phyloP scores from a whole-genome alignment of 2,329 filamentous ascomycete genomes.

The Fusarium humuli region DNA sequence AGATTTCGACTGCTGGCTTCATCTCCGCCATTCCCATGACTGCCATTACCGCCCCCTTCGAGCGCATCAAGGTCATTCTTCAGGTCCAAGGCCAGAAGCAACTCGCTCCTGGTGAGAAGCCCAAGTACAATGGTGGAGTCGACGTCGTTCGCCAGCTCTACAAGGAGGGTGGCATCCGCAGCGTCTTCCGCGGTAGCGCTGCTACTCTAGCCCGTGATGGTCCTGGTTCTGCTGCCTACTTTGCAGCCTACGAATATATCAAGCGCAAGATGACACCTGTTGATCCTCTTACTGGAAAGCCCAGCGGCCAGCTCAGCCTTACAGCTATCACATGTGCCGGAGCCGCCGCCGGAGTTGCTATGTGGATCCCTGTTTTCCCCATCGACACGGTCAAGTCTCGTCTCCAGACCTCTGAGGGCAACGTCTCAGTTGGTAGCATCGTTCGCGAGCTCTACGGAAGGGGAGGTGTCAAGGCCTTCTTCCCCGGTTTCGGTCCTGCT shows the following conservation, averaged over 20 bases:
- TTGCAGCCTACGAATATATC: conserved; percentile 95
- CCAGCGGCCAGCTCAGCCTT: conserved; percentile 82
- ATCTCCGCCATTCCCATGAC: conserved; percentile 99
- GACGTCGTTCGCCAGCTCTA: conserved; percentile 96
- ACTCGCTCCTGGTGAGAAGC: conserved; percentile 89
- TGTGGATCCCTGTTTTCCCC: conserved; percentile 99
- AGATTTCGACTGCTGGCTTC: conserved; percentile 93
- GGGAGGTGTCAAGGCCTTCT: conserved; percentile 91
- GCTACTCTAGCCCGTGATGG: conserved; percentile 96
- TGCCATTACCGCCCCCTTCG: conserved; percentile 96
- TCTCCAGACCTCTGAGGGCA: conserved; percentile 90
- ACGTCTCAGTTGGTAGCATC: conserved; percentile 82
- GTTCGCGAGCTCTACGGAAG: conserved; percentile 83
- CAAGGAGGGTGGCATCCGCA: conserved; percentile 87
- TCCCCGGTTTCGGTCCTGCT: conserved; percentile 94
- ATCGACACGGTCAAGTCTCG: conserved; percentile 96
- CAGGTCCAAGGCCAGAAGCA: conserved; percentile 97
- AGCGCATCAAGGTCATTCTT: conserved; percentile 97
- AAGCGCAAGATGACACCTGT: conserved; percentile 88
- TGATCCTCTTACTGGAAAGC: conserved; percentile 77
- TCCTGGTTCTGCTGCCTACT: conserved; percentile 93
- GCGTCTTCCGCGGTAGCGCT: conserved; percentile 89
- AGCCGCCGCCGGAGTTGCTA: conserved; percentile 91
- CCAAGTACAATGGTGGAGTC: conserved; percentile 85
- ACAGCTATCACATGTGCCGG: conserved; percentile 87